These are phyloP conservation scores for Naumovozyma baii DNA, from an alignment of 805 yeast genomes.

Conservation along the genomic window DNA sequence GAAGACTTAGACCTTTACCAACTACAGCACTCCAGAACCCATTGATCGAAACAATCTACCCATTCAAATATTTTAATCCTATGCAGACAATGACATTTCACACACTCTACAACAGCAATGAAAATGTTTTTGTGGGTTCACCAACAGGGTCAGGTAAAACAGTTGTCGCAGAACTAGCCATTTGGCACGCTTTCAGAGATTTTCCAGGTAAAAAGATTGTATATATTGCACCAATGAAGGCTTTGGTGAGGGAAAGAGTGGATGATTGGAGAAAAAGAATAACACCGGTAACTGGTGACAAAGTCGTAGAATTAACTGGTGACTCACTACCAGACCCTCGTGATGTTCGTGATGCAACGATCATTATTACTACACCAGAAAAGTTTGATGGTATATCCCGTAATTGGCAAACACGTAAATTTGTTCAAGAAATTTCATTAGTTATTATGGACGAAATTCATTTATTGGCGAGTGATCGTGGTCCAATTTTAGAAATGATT, in stretches of 20 bases:
- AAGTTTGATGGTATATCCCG: constrained; percentile 97
- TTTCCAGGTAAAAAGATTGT: constrained; percentile 79
- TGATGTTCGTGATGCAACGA: constrained; percentile 74
- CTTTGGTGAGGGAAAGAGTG: constrained; percentile 92
- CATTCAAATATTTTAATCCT: constrained; percentile 85
- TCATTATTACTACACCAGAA: constrained; percentile 90
- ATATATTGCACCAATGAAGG: constrained; percentile 89
- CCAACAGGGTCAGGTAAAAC: constrained; percentile 99
- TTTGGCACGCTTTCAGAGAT: constrained; percentile 89
- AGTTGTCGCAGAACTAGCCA: constrained; percentile 90
- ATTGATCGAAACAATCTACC: constrained; percentile 59
- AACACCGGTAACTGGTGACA: constrained; percentile 84
- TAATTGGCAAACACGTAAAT: constrained; percentile 75
- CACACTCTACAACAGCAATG: constrained; percentile 67
- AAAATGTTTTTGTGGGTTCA: constrained; percentile 85
- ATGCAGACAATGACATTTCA: constrained; percentile 98
- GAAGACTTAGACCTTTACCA: constrained; percentile 80
- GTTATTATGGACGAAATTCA: constrained; percentile 95
- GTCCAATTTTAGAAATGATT: constrained; percentile 90
- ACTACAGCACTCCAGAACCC: constrained; percentile 64
- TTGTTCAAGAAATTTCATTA: constrained; percentile 73
- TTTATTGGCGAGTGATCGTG: constrained; percentile 92
- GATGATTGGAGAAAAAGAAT: constrained; percentile 76
- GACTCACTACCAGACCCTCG: constrained; percentile 83
- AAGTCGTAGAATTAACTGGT: constrained; percentile 84